phyloP scores from a whole-genome alignment of 2,329 filamentous ascomycete species.

The Cytospora piceae region DNA sequence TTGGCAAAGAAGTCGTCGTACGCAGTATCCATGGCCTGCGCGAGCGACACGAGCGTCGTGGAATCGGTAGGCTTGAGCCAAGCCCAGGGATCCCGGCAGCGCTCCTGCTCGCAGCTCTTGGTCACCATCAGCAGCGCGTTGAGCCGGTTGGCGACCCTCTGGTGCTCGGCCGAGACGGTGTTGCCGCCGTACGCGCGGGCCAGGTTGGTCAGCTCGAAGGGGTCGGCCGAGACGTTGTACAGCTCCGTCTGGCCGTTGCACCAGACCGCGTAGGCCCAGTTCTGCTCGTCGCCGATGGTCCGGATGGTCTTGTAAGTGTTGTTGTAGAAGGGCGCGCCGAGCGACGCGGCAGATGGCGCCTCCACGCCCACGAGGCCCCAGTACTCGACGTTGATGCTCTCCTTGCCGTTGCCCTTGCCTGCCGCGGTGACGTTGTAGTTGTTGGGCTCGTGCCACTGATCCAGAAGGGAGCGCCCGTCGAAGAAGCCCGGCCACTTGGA shows the following conservation, averaged over 20 bases:
- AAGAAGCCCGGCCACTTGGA: constrained; percentile 35
- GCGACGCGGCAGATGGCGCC: constrained; percentile 38
- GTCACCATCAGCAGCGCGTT: constrained; percentile 63
- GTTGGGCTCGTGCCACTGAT: constrained; percentile 36
- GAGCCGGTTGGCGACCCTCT: constrained; percentile 53
- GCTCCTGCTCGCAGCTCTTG: constrained; percentile 60
- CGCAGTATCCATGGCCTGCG: constrained; percentile 32
- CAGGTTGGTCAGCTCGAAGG: constrained; percentile 36
- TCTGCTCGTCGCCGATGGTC: constrained; percentile 33
- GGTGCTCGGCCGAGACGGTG: constrained; percentile 42
- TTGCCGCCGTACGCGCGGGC: constrained; percentile 9
- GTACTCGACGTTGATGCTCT: constrained; percentile 37
- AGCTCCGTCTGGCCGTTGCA: constrained; percentile 40
- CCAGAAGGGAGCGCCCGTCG: constrained; percentile 38
- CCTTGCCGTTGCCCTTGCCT: constrained; percentile 30
- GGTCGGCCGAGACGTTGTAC: constrained; percentile 38
- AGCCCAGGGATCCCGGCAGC: constrained; percentile 60
- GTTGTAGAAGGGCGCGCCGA: constrained; percentile 39
- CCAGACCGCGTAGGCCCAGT: constrained; percentile 37
- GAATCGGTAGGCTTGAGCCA: constrained; percentile 53
- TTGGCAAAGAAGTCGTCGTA: constrained; percentile 32
- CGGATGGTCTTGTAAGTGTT: constrained; percentile 39
- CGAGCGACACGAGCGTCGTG: constrained; percentile 29
- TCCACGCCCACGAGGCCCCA: constrained; percentile 36
- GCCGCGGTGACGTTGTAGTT: constrained; percentile 17